These are phyloP conservation scores for Coniochaeta sp. DNA, from an alignment of 2,329 filamentous ascomycete genomes.

Conservation along the genomic window DNA sequence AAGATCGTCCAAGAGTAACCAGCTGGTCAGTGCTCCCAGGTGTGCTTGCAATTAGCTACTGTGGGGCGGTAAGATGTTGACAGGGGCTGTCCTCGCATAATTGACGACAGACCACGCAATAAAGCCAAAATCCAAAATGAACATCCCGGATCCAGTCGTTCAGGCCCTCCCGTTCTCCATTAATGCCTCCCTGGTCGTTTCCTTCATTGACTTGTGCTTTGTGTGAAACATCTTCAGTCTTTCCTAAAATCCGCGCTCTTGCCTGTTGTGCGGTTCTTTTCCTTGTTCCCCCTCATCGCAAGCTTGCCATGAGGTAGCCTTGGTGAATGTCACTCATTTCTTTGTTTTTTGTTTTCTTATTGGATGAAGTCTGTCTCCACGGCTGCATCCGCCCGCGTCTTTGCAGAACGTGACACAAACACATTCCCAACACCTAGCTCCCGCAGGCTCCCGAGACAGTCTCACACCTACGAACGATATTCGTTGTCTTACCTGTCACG, in stretches of 20 bases:
- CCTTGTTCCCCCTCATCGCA: neutral
- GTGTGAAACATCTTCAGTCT: neutral
- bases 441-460: neutral
- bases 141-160: neutral
- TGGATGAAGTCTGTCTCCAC: neutral
- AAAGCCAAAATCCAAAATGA: constrained; percentile 1
- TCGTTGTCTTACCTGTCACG: neutral
- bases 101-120: neutral
- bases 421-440: neutral
- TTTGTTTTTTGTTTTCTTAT: neutral
- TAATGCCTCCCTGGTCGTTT: neutral
- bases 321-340: neutral
- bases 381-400: neutral
- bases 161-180: neutral
- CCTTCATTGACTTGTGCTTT: neutral
- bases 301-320: neutral
- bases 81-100: neutral
- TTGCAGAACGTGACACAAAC: neutral
- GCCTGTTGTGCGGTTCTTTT: neutral
- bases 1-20: neutral
- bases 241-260: neutral
- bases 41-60: neutral
- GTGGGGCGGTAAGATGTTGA: neutral
- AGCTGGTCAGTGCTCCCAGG: neutral
- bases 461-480: neutral